Evolutionary conservation across 495 filamentous ascomycete species (phyloP), one percentile per base, ranked within the genome.

Genomic region (Xylaria scruposa): DNA sequence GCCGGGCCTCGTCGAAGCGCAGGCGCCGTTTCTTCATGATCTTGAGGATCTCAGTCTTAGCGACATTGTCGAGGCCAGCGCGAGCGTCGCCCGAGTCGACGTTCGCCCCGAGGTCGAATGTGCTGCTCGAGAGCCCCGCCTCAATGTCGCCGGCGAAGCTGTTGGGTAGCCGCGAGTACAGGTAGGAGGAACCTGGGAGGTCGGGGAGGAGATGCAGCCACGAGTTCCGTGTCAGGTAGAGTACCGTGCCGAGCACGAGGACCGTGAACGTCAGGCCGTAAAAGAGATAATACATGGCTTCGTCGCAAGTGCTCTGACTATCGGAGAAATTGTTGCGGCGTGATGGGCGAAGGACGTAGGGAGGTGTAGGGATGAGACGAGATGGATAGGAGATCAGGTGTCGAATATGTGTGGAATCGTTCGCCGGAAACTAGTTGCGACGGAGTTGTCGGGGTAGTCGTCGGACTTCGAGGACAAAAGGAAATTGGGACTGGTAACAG

Each of bases 1-100:
- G 84, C 70, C 96, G 86, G 33, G 96, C 96, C 84, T 99, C 94
- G 83, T 99, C 96, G 78, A 99, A 98, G 66, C 85, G 85, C 21
- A 97, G 86, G 71, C 90, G 86, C 51, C 83, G 74, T 76, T 81
- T 88, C 85, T 91, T 93, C 97, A 99, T 99, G 79, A 99, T 95
- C 71, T 85, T 87, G 72, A 91, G 85, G 21, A 99, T 88, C 81
- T 97, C 93, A 59, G 83, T 79, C 85, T 98, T 98, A 17, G 87
- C 92, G 47, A 77, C 81, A 53, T 90, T 88, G 82, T 99, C 94
- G 62, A 99, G 85, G 0, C 97, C 96, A 1, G 88, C 87, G 68
- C 96, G 88, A 5, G 82, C 81, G 79, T 99, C 97, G 26, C 91
- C 91, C 36, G 85, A 88, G 36, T 89, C 89, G 24, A 99, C 81